These are phyloP conservation scores for Oemleria cerasiformis DNA, from an alignment of 306 rosid species.

Conservation along the genomic window DNA sequence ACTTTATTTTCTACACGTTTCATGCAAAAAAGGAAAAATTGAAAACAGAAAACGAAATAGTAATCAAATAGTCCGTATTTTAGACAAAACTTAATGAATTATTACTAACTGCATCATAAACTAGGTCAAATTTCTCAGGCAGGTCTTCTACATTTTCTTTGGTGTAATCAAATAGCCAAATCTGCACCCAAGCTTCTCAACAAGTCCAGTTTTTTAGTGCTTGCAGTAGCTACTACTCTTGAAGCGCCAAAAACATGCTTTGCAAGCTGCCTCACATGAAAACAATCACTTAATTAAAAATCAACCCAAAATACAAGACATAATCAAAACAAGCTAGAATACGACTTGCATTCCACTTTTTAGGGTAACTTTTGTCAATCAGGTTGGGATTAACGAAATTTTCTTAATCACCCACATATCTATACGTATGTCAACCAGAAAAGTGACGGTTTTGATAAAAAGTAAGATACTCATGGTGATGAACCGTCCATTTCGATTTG, in stretches of 20 bases:
- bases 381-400: no score
- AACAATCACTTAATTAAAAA: neutral
- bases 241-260: slow-evolving; percentile 70
- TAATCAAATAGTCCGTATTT: neutral
- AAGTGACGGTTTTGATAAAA: no score
- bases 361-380: no score
- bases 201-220: slow-evolving; percentile 48
- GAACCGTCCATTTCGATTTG: no score
- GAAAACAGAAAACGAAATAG: neutral
- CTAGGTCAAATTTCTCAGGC: slow-evolving; percentile 64
- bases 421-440: no score
- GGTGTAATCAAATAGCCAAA: slow-evolving; percentile 55
- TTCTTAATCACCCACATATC: no score
- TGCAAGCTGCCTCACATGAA: slow-evolving; percentile 40
- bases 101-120: slow-evolving; percentile 65
- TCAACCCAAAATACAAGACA: neutral
- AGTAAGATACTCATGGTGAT: no score
- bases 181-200: slow-evolving; percentile 60
- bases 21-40: no score
- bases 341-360: no score
- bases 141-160: slow-evolving; percentile 52
- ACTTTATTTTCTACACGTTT: no score
- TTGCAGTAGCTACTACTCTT: slow-evolving; percentile 60
- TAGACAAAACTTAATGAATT: neutral
- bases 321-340: no score